Percentiles rank a stretch among this genome's conserved stretches.
Conservation (phyloP, 1,284 basidiomycete genomes). For the Uromyces viciae-fabae region DNA sequence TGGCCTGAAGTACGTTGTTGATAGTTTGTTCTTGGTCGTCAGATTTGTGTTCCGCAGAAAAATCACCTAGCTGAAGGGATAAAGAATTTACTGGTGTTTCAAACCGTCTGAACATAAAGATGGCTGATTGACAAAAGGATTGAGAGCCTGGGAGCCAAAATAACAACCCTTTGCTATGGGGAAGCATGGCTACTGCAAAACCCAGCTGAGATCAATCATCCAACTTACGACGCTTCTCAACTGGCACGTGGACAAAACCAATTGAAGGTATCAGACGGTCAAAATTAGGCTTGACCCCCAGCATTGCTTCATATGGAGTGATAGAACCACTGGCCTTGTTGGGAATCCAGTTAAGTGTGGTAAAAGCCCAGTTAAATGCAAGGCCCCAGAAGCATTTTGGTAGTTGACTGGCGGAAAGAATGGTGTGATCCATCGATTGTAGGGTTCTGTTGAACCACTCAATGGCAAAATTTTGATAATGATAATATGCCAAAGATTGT, state of each 20-base stretch:
- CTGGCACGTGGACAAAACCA: neutral
- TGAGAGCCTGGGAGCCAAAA: too few relatives aligned
- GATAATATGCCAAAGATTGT: neutral
- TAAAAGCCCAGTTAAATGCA: neutral
- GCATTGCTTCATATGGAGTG: neutral
- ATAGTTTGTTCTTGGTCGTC: neutral
- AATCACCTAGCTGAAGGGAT: neutral
- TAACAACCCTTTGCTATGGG: neutral
- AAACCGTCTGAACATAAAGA: too few relatives aligned
- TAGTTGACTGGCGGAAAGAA: neutral
- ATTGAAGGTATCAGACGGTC: neutral
- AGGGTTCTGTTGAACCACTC: neutral
- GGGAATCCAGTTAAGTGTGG: neutral
- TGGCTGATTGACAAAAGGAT: too few relatives aligned
- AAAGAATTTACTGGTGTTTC: too few relatives aligned
- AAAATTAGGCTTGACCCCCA: neutral
- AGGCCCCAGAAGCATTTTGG: neutral
- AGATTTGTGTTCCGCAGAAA: neutral
- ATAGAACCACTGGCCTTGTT: neutral
- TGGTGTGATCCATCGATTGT: too few relatives aligned
- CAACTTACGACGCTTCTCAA: neutral
- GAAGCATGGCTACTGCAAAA: neutral
- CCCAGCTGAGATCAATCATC: neutral
- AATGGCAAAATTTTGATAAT: neutral
- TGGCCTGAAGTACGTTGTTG: too few relatives aligned